Percentiles rank a stretch among this genome's conserved stretches.
These are phyloP conservation scores for Exidia glandulosa DNA, from an alignment of 768 basidiomycete genomes.

Conservation along the genomic window DNA sequence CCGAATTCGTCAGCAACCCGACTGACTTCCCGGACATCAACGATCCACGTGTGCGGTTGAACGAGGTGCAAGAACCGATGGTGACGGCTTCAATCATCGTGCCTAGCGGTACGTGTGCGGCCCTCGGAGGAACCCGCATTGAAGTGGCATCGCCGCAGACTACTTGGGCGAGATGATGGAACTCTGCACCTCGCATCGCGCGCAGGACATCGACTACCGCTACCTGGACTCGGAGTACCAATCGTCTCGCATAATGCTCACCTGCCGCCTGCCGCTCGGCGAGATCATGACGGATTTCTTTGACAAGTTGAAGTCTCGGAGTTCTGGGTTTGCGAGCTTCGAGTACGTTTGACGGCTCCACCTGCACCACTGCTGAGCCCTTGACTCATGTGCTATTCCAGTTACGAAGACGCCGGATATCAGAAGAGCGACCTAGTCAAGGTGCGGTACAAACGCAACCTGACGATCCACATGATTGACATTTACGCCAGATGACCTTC, in stretches of 20 bases:
- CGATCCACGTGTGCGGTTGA: constrained; percentile 46
- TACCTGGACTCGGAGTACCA: constrained; percentile 55
- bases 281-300: constrained; percentile 96
- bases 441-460: constrained; percentile 29
- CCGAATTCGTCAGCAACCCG: constrained; percentile 75
- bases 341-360: constrained; percentile 42
- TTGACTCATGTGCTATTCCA: constrained; percentile 19
- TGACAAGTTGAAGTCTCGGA: constrained; percentile 85
- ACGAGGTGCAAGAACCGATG: constrained; percentile 81
- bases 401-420: constrained; percentile 94
- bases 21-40: constrained; percentile 85
- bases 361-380: background rate
- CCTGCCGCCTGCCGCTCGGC: constrained; percentile 74
- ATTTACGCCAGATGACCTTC: constrained; percentile 63
- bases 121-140: background rate
- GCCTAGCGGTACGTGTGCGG: constrained; percentile 62
- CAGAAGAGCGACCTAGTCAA: constrained; percentile 69
- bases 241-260: constrained; percentile 66
- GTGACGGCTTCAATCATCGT: constrained; percentile 91
- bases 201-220: constrained; percentile 68
- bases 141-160: constrained; percentile 31
- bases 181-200: constrained; percentile 78
- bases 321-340: constrained; percentile 85
- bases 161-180: constrained; percentile 97
- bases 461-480: background rate